Base-by-base conservation (phyloP, 345 rosid genomes). In the Camelina hispida region DNA sequence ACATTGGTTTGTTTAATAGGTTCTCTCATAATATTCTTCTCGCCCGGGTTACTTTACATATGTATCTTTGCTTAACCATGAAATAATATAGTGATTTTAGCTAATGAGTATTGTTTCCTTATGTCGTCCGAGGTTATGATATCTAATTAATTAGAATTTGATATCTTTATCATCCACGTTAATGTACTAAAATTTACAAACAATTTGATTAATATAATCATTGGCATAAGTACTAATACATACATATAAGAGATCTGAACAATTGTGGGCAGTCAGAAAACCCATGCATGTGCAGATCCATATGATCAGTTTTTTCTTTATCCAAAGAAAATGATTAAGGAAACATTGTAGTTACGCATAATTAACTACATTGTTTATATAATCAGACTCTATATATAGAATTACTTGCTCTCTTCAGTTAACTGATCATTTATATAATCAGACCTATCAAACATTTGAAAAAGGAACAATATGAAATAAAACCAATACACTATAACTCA, bases 251-350 rank as follows among this genome's bases (percentile, higher is more conserved):
- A 66, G 66, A 74, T 67, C 68, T 75, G 28, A 75, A 17, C 40
- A 59, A 17, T 40, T 40, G 68, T 59, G 61, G 68, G 48, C 51
- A 42, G 42, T 59, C 73, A 43, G 55, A 54, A 68, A 69, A 54
- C 14, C 32, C 65, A 69, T 35, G 71, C 75, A 69, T 54, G 65
- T 76, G 52, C 57, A 35, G 46, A 3, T 70, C 62, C 65, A 35
- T 23, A 77, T 77, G 62, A 71, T 64, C 40, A 34, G 30, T 18
- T 54, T 68, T 20, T 3, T 68, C 46, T 55, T 52, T 25, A 16
- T 43, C 48, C 48, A 43, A 43, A 47, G 60, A 50, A 17, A 57
- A 17, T 1, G 5, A 13, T 16, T 34, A 20, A 60, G 69, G 17
- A n/a, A 35, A 22, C 30, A 28, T 9, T 28, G 11, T 44, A 43